Evolutionary conservation across 2,329 filamentous ascomycete species (phyloP), one percentile per base, ranked within the genome.

Genomic region (Rhynchosporium secalis): DNA sequence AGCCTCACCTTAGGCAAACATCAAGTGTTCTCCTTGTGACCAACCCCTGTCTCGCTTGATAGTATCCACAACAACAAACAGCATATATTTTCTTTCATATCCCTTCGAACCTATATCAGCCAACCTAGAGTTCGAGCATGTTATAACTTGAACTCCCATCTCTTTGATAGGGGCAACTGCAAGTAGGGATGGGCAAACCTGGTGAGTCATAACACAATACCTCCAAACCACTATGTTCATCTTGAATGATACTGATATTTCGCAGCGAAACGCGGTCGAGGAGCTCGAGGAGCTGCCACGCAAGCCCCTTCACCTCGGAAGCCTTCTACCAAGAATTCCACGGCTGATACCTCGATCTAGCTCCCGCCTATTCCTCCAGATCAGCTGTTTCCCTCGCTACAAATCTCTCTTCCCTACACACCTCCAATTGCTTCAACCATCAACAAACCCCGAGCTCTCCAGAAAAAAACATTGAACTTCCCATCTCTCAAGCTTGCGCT

Each of bases 41-140:
- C 7, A 2, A 54, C 51, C 51, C 51, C 9, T 54, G 51, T 40
- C 51, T 54, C 51, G 51, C 51, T 54, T 54, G 15, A 12, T 12
- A 38, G 20, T 13, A n/a, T 10, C 36, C 36, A 54, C 51, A 40
- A 54, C n/a, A 54, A 54, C 51, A 40, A 38, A 9, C 38, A 33
- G 7, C 26, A n/a, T 20, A 46, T 6, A n/a, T 26, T 40, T 1
- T 6, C 20, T 12, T n/a, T 54, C 28, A 28, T 33, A 54, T 40
- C 38, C 33, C 15, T 40, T 29, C 36, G 20, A 54, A 13, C 2
- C 26, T 40, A 26, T 2, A 26, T 28, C 13, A 20, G 26, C 28
- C 20, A 41, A 41, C 51, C 5, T 13, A 38, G 5, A 40, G n/a
- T 28, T 54, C 51, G 51, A 54, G 26, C 51, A 29, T 28, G 7